A percentile compares a stretch with the other conserved stretches of the same genome.
Conservation (phyloP, 2,329 filamentous ascomycete species). For the Proliferodiscus dingleyae region DNA sequence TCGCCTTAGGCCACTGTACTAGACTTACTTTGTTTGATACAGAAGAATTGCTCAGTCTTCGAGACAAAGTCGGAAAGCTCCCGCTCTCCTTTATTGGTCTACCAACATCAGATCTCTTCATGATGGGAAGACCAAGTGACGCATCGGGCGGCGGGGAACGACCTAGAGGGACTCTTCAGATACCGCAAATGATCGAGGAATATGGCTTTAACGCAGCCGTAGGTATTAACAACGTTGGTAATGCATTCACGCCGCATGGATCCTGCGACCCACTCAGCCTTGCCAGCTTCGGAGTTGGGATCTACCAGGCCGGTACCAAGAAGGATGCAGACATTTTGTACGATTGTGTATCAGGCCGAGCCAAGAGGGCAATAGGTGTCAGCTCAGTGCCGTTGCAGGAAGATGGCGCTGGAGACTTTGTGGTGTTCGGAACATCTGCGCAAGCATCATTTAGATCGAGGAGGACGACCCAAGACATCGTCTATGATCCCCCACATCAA, state of each 20-base stretch:
- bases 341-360: slow-evolving; percentile 32
- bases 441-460: slow-evolving; percentile 20
- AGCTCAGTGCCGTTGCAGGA: slow-evolving; percentile 7
- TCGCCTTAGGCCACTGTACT: slow-evolving; percentile 65
- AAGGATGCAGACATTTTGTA: slow-evolving; percentile 54
- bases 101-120: slow-evolving; percentile 67
- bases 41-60: slow-evolving; percentile 46
- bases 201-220: slow-evolving; percentile 56
- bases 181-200: slow-evolving; percentile 55
- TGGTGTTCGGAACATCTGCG: slow-evolving; percentile 26
- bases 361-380: slow-evolving; percentile 28
- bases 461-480: slow-evolving; percentile 26
- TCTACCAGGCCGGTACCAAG: slow-evolving; percentile 63
- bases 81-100: slow-evolving; percentile 64
- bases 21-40: slow-evolving; percentile 53
- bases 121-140: slow-evolving; percentile 51
- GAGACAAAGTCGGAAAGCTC: slow-evolving; percentile 43
- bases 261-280: slow-evolving; percentile 60
- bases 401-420: slow-evolving; percentile 26
- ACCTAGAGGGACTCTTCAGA: slow-evolving; percentile 56
- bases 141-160: slow-evolving; percentile 27
- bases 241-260: slow-evolving; percentile 69
- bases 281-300: slow-evolving; percentile 56
- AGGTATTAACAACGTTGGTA: slow-evolving; percentile 68
- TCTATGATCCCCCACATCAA: slow-evolving; percentile 27